Base-by-base conservation (phyloP, 2,329 filamentous ascomycete genomes). In the Colletotrichum filicis region DNA sequence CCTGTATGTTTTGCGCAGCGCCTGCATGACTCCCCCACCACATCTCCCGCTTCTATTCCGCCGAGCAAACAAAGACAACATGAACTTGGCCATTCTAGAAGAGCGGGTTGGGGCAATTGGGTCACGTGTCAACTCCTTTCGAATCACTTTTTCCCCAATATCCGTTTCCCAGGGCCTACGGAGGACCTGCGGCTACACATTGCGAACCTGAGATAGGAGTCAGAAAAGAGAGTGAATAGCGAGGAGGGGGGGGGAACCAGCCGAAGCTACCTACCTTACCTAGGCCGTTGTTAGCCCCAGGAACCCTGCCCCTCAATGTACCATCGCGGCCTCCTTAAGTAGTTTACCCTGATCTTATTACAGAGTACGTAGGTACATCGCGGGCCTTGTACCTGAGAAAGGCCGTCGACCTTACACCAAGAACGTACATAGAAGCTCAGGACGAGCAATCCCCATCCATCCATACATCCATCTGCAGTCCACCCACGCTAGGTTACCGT, bases 401-500 rank as follows among this genome's bases (percentile, higher is more conserved):
- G 28, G 26, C 42, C 42, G 42, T 35, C 60, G 49, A n/a, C 46
- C 46, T 35, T 7, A n/a, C 46, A 28, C 9, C 37, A 30, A 11
- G 22, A 35, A 35, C 11, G 9, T 12, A 35, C 11, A 3, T 12
- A 35, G 32, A 64, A 64, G 37, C 14, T 28, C 49, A n/a, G 22
- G 61, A 35, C 22, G n/a, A 30, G 16, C 26, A 19, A 42, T 42
- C 16, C 19, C 22, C 35, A 37, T 32, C 37, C 28, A 35, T 22
- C 26, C 52, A 56, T 28, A 4, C 11, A 12, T 11, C 62, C 30
- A 32, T 9, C 61, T 56, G 52, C 52, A 24, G 59, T 68, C 24
- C 66, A 60, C 53, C 64, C 37, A 63, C 66, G 66, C 69, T 69
- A 59, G 66, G 69, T 55, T 35, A 68, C 52, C 35, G 66, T 52